Evolutionary conservation across 1,139 yeast species (phyloP).

Genomic region (Blastobotrys persicus): DNA sequence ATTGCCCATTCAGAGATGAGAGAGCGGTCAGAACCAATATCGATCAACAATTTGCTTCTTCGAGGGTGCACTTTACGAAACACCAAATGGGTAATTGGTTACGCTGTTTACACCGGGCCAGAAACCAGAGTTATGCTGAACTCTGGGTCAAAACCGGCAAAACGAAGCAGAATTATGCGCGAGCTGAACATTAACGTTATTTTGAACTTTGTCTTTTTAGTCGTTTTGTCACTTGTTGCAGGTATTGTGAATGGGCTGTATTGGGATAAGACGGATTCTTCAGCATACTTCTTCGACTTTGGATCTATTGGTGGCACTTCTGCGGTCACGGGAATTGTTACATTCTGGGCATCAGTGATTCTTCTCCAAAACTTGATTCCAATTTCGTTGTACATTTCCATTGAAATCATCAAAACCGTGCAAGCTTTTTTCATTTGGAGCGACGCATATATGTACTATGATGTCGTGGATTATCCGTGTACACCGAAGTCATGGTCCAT

Average conservation of each 20-base stretch:
- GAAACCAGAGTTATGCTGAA: conserved; percentile 93
- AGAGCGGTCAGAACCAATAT: conserved; percentile 55
- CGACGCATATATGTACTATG: conserved; percentile 84
- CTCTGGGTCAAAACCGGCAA: conserved; percentile 89
- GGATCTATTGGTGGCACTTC: conserved; percentile 53
- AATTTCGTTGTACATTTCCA: conserved; percentile 88
- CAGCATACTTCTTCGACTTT: conserved; percentile 65
- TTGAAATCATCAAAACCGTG: conserved; percentile 89
- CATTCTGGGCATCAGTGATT: conserved; percentile 86
- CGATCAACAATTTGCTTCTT: conserved; percentile 70
- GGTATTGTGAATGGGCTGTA: conserved; percentile 80
- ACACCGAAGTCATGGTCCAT: conserved; percentile 96
- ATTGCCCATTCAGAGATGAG: conserved; percentile 13
- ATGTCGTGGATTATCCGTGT: conserved; percentile 85
- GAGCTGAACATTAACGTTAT: conserved; percentile 81
- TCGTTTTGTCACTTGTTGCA: conserved; percentile 74
- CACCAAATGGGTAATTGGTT: conserved; percentile 89
- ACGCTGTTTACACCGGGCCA: conserved; percentile 83
- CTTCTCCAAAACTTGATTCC: conserved; percentile 91
- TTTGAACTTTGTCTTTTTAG: conserved; percentile 70
- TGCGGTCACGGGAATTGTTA: conserved; percentile 82
- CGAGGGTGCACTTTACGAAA: conserved; percentile 89
- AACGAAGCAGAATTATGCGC: conserved; percentile 74
- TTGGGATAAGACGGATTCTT: conserved; percentile 51
- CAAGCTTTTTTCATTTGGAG: conserved; percentile 93